Conservation (phyloP, 2,329 filamentous ascomycete genomes). For the Ophiocordyceps sinensis region DNA sequence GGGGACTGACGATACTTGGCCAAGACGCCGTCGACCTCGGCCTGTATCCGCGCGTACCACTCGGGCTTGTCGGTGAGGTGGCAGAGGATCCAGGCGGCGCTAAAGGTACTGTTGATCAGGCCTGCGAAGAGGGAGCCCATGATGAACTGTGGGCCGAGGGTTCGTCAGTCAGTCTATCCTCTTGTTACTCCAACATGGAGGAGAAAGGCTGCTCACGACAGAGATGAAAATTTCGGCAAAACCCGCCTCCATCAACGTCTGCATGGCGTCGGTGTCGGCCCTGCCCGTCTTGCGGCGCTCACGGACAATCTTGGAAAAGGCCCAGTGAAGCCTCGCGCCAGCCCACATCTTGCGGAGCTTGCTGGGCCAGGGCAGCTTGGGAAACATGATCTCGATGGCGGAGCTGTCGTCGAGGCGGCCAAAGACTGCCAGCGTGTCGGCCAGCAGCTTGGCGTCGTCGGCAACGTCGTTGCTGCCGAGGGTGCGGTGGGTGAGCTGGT, state of each 20-base stretch:
- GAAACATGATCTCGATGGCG: conserved; percentile 33
- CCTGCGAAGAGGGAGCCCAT: conserved; percentile 40
- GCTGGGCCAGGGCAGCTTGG: conserved; percentile 30
- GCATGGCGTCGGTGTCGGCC: conserved; percentile 33
- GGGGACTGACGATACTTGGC: conserved; percentile 22
- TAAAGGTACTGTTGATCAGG: conserved; percentile 41
- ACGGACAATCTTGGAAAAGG: conserved; percentile 32
- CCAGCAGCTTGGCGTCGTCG: conserved; percentile 24
- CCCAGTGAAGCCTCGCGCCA: conserved; percentile 30
- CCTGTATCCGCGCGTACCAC: conserved; percentile 29
- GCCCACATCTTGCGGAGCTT: conserved; percentile 27
- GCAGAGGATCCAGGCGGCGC: conserved; percentile 35
- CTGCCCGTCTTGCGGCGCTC: conserved; percentile 25
- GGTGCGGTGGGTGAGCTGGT: conserved; percentile 41
- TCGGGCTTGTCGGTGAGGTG: conserved; percentile 30
- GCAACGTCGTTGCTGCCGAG: conserved; percentile 39
- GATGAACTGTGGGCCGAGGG: conserved; percentile 29
- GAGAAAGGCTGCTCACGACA: conserved; percentile 21
- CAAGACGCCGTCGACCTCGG: conserved; percentile 31
- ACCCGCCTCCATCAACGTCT: conserved; percentile 36
- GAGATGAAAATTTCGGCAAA: conserved; percentile 28
- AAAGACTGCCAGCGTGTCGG: conserved; percentile 28
- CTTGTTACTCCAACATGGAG: no score
- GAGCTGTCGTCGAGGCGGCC: conserved; percentile 30
- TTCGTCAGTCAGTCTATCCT: no score